phyloP scores from a whole-genome alignment of 345 rosid species.

The Turritis glabra region DNA sequence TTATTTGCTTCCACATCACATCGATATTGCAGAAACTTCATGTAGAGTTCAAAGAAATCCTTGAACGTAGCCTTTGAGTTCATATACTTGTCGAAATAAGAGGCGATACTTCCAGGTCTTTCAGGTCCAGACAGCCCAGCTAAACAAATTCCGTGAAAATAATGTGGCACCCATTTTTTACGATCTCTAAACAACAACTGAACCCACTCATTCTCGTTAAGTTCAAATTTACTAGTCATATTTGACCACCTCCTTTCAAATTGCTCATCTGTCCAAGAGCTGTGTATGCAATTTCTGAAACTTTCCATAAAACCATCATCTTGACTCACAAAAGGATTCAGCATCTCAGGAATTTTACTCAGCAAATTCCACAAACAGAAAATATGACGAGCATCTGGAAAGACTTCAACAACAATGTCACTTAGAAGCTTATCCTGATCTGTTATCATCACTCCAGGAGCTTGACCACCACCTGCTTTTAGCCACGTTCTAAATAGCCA shows the following conservation, averaged over 20 bases:
- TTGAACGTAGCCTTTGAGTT: slow-evolving; percentile 38
- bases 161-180: slow-evolving; percentile 51
- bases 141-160: slow-evolving; percentile 39
- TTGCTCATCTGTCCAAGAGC: slow-evolving; percentile 51
- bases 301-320: slow-evolving; percentile 44
- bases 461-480: slow-evolving; percentile 49
- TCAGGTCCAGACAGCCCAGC: slow-evolving; percentile 40
- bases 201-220: slow-evolving; percentile 45
- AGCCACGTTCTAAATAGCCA: slow-evolving; percentile 55
- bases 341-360: slow-evolving; percentile 46
- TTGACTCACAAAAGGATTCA: slow-evolving; percentile 36
- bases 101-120: slow-evolving; percentile 27
- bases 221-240: slow-evolving; percentile 46
- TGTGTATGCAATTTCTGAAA: slow-evolving; percentile 46
- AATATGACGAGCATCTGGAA: slow-evolving; percentile 48
- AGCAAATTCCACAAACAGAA: slow-evolving; percentile 40
- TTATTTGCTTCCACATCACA: slow-evolving; percentile 46
- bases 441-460: slow-evolving; percentile 45
- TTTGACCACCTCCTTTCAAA: slow-evolving; percentile 51
- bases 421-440: slow-evolving; percentile 47
- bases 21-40: slow-evolving; percentile 41
- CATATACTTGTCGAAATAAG: slow-evolving; percentile 36
- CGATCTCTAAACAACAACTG: slow-evolving; percentile 51
- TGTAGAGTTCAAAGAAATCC: slow-evolving; percentile 47
- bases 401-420: slow-evolving; percentile 39